Evolutionary conservation across 2,329 filamentous ascomycete genomes (phyloP).

Genomic region (Clonostachys chloroleuca): DNA sequence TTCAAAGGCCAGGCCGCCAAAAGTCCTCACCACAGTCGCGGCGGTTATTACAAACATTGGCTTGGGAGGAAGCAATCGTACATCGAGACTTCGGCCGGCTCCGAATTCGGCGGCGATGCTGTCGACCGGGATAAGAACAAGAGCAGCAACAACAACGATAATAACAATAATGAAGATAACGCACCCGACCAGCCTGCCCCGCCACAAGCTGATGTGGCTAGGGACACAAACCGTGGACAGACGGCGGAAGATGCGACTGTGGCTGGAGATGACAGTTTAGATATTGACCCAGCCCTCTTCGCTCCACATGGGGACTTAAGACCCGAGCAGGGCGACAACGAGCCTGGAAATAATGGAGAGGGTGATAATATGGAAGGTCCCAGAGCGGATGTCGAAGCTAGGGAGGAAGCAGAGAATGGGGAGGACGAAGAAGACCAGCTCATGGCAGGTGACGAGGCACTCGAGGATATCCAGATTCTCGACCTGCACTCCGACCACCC

Average conservation of each 20-base stretch:
- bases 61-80: background rate
- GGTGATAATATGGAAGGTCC: conserved; percentile 2
- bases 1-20: conserved; percentile 41
- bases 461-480: conserved; percentile 66
- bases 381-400: background rate
- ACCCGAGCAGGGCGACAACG: background rate
- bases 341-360: background rate
- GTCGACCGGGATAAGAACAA: too few species aligned
- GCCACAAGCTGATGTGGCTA: too few species aligned
- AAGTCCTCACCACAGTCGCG: conserved; percentile 28
- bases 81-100: background rate
- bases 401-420: background rate
- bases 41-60: conserved; percentile 39
- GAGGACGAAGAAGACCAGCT: conserved; percentile 2
- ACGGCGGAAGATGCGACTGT: too few species aligned
- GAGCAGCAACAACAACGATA: too few species aligned
- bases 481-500: conserved; percentile 75
- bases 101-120: too few species aligned
- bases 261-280: too few species aligned
- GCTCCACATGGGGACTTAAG: too few species aligned
- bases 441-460: background rate
- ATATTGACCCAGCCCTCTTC: too few species aligned
- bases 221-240: too few species aligned
- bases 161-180: too few species aligned
- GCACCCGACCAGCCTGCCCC: too few species aligned